Conservation (phyloP, 257 asterid genomes). For the Cinchona pubescens region DNA sequence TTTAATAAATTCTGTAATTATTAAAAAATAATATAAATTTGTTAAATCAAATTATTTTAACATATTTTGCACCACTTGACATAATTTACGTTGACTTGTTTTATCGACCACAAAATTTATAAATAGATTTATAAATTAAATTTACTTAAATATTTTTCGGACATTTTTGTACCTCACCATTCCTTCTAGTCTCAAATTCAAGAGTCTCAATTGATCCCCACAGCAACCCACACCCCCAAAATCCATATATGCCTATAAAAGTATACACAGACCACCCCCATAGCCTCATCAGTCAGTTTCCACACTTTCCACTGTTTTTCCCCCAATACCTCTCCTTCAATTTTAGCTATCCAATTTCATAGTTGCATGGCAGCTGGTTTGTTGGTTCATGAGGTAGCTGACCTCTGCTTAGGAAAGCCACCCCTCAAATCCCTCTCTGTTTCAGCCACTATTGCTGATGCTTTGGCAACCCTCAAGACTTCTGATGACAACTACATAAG, state of each 20-base stretch:
- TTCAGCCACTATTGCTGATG: conserved; percentile 59
- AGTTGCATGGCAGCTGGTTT: conserved; percentile 68
- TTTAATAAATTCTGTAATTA: no score
- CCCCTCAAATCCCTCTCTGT: conserved; percentile 65
- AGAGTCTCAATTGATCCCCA: neutral
- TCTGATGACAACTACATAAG: conserved; percentile 46
- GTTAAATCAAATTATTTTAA: no score
- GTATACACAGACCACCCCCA: neutral
- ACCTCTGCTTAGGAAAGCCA: conserved; percentile 91
- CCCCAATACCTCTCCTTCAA: neutral
- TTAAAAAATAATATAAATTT: no score
- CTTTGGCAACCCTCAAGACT: conserved; percentile 56
- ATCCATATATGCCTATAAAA: conserved; percentile 3
- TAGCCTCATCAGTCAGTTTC: neutral
- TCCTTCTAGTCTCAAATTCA: no score
- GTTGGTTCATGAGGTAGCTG: conserved; percentile 65
- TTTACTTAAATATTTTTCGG: no score
- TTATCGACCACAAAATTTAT: no score
- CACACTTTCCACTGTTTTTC: neutral
- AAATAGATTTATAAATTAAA: no score
- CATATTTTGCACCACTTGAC: no score
- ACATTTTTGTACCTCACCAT: no score
- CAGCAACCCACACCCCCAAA: neutral
- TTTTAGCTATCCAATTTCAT: neutral
- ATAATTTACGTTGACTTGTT: no score